phyloP scores from a whole-genome alignment of 176 grass and related monocot genomes.

The Paspalum notatum region DNA sequence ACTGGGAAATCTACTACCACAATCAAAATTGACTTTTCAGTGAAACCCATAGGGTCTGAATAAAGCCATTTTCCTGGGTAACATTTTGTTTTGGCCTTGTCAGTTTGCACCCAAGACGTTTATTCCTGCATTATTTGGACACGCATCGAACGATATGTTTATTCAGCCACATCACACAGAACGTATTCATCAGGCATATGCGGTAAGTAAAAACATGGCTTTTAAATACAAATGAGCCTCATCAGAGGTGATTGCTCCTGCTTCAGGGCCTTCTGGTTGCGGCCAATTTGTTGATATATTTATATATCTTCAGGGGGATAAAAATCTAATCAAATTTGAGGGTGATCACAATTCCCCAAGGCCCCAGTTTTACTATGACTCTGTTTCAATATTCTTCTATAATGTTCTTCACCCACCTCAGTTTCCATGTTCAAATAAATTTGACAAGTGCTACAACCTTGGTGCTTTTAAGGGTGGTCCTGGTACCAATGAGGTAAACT shows the following conservation, averaged over 20 bases:
- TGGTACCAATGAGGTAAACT: conserved; percentile 77
- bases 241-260: neutral
- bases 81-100: conserved; percentile 18
- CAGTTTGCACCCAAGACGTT: conserved; percentile 97
- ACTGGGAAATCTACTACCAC: neutral
- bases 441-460: conserved; percentile 78
- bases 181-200: conserved; percentile 85
- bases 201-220: conserved; percentile 48
- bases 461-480: conserved; percentile 67
- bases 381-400: conserved; percentile 99
- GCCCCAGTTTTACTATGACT: conserved; percentile 98
- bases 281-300: conserved; percentile 32
- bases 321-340: conserved; percentile 97
- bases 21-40: conserved; percentile 26
- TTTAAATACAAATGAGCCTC: neutral
- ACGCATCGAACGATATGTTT: conserved; percentile 94
- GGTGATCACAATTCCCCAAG: conserved; percentile 95
- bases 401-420: conserved; percentile 88
- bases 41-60: neutral
- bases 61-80: conserved; percentile 27
- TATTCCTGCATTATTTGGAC: conserved; percentile 96
- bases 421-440: conserved; percentile 79
- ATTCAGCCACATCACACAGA: conserved; percentile 85
- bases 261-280: conserved; percentile 9
- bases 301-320: conserved; percentile 74